Percentiles rank a stretch among this genome's conserved stretches.
phyloP scores from a whole-genome alignment of 768 basidiomycete genomes.

The Phaeotremella skinneri region DNA sequence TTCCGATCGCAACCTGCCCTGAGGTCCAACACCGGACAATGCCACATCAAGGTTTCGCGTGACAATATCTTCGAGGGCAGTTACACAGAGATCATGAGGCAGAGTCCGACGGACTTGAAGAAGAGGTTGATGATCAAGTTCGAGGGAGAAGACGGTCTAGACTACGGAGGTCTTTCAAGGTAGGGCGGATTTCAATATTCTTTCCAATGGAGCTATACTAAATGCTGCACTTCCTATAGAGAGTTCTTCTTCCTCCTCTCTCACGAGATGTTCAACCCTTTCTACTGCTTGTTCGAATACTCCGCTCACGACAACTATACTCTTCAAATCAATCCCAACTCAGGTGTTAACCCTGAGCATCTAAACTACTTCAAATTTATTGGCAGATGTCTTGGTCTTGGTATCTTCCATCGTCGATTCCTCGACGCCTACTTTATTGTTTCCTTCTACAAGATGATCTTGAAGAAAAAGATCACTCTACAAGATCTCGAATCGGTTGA shows the following conservation, averaged over 20 bases:
- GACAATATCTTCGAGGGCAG: slow-evolving; percentile 99
- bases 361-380: slow-evolving; percentile 99
- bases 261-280: slow-evolving; percentile 99
- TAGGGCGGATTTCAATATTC: slow-evolving; percentile 51
- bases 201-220: not conserved
- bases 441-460: slow-evolving; percentile 99
- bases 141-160: slow-evolving; percentile 96
- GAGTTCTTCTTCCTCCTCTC: slow-evolving; percentile 99
- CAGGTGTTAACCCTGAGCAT: slow-evolving; percentile 97
- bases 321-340: slow-evolving; percentile 97
- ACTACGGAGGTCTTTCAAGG: slow-evolving; percentile 98
- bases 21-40: slow-evolving; percentile 96
- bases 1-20: slow-evolving; percentile 98
- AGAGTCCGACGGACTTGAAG: slow-evolving; percentile 96
- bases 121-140: slow-evolving; percentile 99
- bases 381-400: slow-evolving; percentile 87
- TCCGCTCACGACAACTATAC: slow-evolving; percentile 99
- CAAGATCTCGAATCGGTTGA: slow-evolving; percentile 96
- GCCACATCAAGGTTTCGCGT: slow-evolving; percentile 95
- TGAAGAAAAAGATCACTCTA: slow-evolving; percentile 94
- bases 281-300: slow-evolving; percentile 99
- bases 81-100: slow-evolving; percentile 97
- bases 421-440: slow-evolving; percentile 99
- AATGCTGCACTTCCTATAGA: slow-evolving; percentile 58
- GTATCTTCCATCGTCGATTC: slow-evolving; percentile 99